phyloP scores from a whole-genome alignment of 495 filamentous ascomycete genomes.

The Aspergillus cavernicola region DNA sequence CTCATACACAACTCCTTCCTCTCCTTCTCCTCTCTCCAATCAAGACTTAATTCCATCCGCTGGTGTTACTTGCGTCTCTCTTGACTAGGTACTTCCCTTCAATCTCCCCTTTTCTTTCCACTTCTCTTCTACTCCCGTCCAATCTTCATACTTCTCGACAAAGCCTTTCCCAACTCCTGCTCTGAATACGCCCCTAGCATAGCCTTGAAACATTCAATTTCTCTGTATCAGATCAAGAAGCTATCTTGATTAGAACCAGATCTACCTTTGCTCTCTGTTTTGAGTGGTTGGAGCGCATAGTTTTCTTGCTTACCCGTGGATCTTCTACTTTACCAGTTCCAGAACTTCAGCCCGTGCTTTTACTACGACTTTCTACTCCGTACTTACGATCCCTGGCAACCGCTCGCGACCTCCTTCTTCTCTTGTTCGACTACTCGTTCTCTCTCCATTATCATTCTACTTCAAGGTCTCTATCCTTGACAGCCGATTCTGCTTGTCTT shows the following conservation, averaged over 20 bases:
- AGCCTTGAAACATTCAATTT: slow-evolving; percentile 6
- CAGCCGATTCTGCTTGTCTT: not conserved
- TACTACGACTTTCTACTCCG: slow-evolving; percentile 6
- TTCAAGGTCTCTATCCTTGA: not conserved
- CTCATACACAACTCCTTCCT: slow-evolving; percentile 12
- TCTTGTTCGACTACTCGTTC: slow-evolving; percentile 9
- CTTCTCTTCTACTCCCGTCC: slow-evolving; percentile 11
- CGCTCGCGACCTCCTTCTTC: slow-evolving; percentile 21
- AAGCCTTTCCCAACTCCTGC: not conserved
- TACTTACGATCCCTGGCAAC: slow-evolving; percentile 36
- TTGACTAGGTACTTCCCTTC: not conserved
- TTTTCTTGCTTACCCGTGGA: slow-evolving; percentile 24
- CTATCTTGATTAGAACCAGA: not conserved
- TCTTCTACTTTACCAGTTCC: slow-evolving; percentile 22
- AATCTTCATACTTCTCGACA: slow-evolving; percentile 21
- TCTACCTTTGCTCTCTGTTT: slow-evolving; percentile 8
- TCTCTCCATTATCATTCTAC: not conserved
- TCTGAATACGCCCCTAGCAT: not conserved
- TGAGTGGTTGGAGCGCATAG: slow-evolving; percentile 12
- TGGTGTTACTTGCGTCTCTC: slow-evolving; percentile 5
- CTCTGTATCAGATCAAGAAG: not conserved
- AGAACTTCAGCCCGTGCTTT: slow-evolving; percentile 23
- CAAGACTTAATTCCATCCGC: slow-evolving; percentile 7
- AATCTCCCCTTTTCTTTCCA: not conserved
- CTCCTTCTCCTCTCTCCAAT: slow-evolving; percentile 19